Base-by-base conservation (phyloP, 805 yeast genomes). In the Yamadazyma insecticola region DNA sequence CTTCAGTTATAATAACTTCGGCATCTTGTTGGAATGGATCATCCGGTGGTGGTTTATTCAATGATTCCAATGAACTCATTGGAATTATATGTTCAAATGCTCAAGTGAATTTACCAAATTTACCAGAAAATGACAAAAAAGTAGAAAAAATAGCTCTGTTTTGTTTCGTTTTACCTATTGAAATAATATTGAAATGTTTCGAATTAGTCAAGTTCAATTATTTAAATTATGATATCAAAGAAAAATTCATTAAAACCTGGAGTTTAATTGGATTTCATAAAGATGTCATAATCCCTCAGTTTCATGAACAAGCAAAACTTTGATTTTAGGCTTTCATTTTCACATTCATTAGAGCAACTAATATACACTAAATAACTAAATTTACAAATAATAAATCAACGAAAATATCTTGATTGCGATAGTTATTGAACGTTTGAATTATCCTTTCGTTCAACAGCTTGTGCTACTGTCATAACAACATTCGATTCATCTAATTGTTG, bases 21-120 rank as follows among this genome's bases (percentile, higher is more conserved):
- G 51, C 71, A 0, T 52, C 67, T 6, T 69, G 73, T 43, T 70
- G 75, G 74, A 63, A 68, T 32, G 76, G 76, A 1, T 68, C 74
- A 4, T 63, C 72, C 1, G 76, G 76, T 0, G 75, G 75, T 0
- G 73, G 70, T 0, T 43, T 69, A 3, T 56, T 65, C 25, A 18
- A 18, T 18, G 6, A 7, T 7, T 22, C 35, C 1, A 28, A 42
- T 12, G 48, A 45, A n/a, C 40, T 70, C 8, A 30, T 64, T 6
- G 76, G 74, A 0, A 35, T 70, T 5, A 62, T 70, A 35, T 66
- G 67, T 30, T 63, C 71, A 26, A 70, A 70, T 41, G 74, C 68
- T 12, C 60, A 58, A 35, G 59, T 63, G 1, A 47, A 40, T 13
- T 26, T 45, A 4, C 58, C 62, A 1, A 30, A 29, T 14, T 16